Percentiles rank a stretch among this genome's conserved stretches.
These are phyloP conservation scores for Rhamnella rubrinervis DNA, from an alignment of 331 rosid species.

Conservation along the genomic window DNA sequence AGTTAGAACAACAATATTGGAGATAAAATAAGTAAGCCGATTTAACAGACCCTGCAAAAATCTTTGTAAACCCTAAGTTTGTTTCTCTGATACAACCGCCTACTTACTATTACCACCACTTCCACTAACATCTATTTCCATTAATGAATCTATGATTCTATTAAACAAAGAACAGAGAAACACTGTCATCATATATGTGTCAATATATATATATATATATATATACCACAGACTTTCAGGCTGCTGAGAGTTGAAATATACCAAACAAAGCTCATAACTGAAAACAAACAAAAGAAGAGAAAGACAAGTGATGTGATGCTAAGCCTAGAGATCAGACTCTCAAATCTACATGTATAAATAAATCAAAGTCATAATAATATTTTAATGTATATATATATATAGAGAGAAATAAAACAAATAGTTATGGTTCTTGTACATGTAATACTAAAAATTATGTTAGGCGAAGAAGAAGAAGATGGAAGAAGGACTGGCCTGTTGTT, in stretches of 20 bases:
- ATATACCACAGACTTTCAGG: not conserved
- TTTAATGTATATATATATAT: too few species aligned
- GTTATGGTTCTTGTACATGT: too few species aligned
- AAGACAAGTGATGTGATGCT: not conserved
- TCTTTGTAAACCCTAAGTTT: constrained; percentile 31
- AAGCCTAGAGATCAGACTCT: too few species aligned
- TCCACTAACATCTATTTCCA: constrained; percentile 4
- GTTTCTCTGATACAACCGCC: constrained; percentile 4
- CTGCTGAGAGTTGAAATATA: constrained; percentile 2
- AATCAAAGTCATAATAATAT: too few species aligned
- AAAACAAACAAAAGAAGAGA: constrained; percentile 4
- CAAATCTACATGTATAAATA: too few species aligned
- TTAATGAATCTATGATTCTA: constrained; percentile 38
- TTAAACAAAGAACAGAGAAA: not conserved
- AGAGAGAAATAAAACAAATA: not conserved
- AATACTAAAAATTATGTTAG: not conserved
- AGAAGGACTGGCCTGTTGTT: constrained; percentile 55
- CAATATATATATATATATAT: constrained; percentile 10
- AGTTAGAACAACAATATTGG: constrained; percentile 24
- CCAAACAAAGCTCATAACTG: constrained; percentile 18
- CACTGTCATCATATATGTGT: too few species aligned
- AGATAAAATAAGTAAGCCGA: constrained; percentile 38
- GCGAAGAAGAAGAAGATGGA: not conserved
- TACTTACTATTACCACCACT: constrained; percentile 10
- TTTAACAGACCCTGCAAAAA: constrained; percentile 42